These are phyloP conservation scores for Coprinellus micaceus DNA, from an alignment of 768 basidiomycete species.

Conservation along the genomic window DNA sequence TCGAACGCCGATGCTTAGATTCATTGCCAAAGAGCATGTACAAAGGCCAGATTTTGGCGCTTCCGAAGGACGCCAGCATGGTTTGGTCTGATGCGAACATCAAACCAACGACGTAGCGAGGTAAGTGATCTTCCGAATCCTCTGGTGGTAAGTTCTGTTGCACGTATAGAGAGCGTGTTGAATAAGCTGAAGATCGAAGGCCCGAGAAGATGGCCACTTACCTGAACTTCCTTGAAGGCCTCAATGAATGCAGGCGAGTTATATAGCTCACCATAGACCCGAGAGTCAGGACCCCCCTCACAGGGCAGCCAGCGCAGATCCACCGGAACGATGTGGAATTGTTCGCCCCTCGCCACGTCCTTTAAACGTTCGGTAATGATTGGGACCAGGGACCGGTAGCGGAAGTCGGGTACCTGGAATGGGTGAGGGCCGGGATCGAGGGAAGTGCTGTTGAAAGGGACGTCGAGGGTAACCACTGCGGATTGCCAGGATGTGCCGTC, in stretches of 20 bases:
- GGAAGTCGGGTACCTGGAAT: neutral
- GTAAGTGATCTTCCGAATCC: slow-evolving; percentile 10
- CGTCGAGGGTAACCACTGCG: neutral
- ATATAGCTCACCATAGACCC: slow-evolving; percentile 18
- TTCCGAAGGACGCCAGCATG: neutral
- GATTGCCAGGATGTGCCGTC: neutral
- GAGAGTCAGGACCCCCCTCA: slow-evolving; percentile 4
- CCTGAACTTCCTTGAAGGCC: slow-evolving; percentile 8
- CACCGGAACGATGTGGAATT: slow-evolving; percentile 15
- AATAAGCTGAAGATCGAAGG: no score
- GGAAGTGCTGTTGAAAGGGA: neutral
- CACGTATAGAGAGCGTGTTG: no score
- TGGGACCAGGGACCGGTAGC: slow-evolving; percentile 1
- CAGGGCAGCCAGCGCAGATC: slow-evolving; percentile 11
- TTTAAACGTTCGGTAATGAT: neutral
- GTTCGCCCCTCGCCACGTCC: neutral
- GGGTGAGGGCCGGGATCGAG: neutral
- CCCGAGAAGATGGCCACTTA: no score
- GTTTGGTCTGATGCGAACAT: neutral
- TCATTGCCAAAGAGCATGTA: neutral
- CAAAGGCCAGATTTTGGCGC: neutral
- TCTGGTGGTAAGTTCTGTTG: neutral
- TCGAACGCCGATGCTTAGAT: neutral
- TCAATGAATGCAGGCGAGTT: slow-evolving; percentile 16
- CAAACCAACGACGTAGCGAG: slow-evolving; percentile 14